phyloP scores from a whole-genome alignment of 768 basidiomycete species.

The Leccinum sublutescens region DNA sequence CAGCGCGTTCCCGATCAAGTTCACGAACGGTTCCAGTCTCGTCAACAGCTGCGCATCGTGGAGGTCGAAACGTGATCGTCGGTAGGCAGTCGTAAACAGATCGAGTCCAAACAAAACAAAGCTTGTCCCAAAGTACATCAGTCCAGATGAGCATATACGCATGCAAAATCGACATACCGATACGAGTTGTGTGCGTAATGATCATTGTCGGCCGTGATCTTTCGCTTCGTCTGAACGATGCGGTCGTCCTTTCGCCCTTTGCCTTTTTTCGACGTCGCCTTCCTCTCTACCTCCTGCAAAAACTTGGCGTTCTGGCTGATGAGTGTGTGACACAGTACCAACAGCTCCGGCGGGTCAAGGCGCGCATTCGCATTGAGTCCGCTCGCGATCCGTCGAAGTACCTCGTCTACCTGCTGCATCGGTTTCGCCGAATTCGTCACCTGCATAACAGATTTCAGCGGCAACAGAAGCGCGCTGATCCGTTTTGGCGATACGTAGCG shows the following conservation, averaged over 20 bases:
- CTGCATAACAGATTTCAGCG: constrained; percentile 80
- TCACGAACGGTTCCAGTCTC: constrained; percentile 85
- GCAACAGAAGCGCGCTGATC: constrained; percentile 73
- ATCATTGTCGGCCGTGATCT: constrained; percentile 50
- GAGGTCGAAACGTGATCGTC: constrained; percentile 84
- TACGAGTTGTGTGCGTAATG: constrained; percentile 87
- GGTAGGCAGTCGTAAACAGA: constrained; percentile 82
- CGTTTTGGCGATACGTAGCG: constrained; percentile 73
- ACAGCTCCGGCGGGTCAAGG: constrained; percentile 64
- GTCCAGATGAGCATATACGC: background rate
- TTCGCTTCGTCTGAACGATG: constrained; percentile 78
- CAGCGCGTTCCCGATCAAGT: constrained; percentile 86
- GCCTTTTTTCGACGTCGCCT: constrained; percentile 32
- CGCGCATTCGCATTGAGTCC: constrained; percentile 84
- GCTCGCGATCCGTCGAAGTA: constrained; percentile 74
- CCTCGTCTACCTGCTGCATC: constrained; percentile 85
- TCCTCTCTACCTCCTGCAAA: constrained; percentile 56
- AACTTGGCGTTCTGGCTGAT: constrained; percentile 90
- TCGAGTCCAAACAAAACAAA: constrained; percentile 93
- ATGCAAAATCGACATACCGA: constrained; percentile 47
- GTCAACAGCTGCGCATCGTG: constrained; percentile 67
- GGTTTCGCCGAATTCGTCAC: constrained; percentile 79
- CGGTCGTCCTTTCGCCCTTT: constrained; percentile 47
- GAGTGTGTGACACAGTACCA: constrained; percentile 84
- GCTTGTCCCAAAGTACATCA: constrained; percentile 35